Evolutionary conservation across 2,329 filamentous ascomycete genomes (phyloP).

Genomic region (Diplodia sapinea): DNA sequence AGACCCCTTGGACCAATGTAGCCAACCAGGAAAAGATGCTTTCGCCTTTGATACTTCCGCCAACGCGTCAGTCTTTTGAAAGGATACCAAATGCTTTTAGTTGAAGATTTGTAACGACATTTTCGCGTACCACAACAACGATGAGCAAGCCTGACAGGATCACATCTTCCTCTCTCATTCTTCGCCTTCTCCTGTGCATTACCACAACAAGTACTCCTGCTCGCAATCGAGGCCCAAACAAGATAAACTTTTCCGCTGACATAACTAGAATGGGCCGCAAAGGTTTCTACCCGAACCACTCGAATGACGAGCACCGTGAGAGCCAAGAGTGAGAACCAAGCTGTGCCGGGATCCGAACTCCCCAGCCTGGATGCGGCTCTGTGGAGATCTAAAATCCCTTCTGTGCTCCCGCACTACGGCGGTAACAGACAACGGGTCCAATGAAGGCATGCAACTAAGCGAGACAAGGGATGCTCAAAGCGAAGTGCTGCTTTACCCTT

Average conservation of each 20-base stretch:
- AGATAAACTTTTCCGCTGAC: neutral
- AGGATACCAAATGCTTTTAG: too few species aligned
- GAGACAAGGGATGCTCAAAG: constrained; percentile 17
- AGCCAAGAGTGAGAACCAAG: neutral
- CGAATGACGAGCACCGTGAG: neutral
- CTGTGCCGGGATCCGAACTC: neutral
- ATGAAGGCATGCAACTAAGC: neutral
- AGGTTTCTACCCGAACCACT: neutral
- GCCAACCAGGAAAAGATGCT: too few species aligned
- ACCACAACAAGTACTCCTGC: neutral
- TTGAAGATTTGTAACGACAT: too few species aligned
- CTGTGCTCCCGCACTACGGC: neutral
- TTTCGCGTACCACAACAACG: too few species aligned
- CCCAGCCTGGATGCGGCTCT: neutral
- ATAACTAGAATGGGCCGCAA: neutral
- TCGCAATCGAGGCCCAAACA: neutral
- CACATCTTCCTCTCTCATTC: too few species aligned
- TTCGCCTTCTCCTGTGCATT: too few species aligned
- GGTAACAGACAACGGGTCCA: neutral
- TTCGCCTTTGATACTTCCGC: too few species aligned
- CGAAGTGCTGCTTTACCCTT: neutral
- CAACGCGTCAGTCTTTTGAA: too few species aligned
- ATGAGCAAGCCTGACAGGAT: too few species aligned
- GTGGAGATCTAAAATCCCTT: neutral
- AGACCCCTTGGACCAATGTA: too few species aligned